Evolutionary conservation across 495 filamentous ascomycete genomes (phyloP).

Genomic region (Xylaria flabelliformis): DNA sequence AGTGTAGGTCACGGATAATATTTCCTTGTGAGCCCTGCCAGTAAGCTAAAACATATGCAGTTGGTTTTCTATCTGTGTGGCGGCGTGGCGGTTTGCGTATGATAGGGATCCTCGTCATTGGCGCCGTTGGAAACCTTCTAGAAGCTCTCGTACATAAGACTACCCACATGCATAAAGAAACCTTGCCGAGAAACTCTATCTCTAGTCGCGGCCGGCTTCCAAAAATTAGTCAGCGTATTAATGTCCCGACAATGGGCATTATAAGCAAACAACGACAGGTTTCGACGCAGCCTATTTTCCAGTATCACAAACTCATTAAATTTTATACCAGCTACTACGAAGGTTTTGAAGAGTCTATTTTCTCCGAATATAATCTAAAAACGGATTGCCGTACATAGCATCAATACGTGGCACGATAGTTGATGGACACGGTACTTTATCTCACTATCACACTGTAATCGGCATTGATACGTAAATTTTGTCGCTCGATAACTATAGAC

Average conservation of each 20-base stretch:
- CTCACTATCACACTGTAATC: neutral
- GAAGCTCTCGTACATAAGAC: neutral
- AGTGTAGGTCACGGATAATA: neutral
- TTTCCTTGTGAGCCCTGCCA: neutral
- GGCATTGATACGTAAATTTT: neutral
- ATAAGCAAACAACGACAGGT: neutral
- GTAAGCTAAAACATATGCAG: neutral
- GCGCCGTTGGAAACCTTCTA: constrained; percentile 8
- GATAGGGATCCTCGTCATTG: neutral
- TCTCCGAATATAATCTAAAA: neutral
- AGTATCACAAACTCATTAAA: neutral
- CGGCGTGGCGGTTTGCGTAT: neutral
- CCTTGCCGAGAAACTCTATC: neutral
- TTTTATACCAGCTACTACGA: too few relatives aligned
- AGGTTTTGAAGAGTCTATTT: neutral
- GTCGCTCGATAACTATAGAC: neutral
- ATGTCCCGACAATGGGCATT: too few relatives aligned
- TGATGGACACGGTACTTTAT: neutral
- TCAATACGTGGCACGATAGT: neutral
- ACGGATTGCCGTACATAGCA: neutral
- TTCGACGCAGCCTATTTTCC: neutral
- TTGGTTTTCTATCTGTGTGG: neutral
- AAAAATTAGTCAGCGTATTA: neutral
- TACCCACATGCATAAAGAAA: neutral
- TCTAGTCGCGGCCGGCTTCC: neutral